Evolutionary conservation across 352 stramenopile species (phyloP), one percentile per base, ranked within the genome.

Genomic region (Saprolegnia diclina): DNA sequence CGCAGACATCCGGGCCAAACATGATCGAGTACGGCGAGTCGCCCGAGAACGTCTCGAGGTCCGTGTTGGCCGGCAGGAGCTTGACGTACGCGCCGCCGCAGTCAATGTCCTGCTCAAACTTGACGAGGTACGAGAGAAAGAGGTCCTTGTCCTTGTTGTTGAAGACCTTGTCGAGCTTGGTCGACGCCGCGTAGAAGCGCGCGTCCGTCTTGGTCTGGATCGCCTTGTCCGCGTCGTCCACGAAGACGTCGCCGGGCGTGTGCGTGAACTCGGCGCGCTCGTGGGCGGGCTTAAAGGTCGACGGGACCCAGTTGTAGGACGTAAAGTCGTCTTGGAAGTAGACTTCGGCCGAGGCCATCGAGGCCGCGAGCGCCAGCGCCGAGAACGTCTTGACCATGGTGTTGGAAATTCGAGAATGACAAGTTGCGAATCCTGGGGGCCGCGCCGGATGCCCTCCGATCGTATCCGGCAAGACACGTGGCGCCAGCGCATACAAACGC

Each of bases 71-170:
- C 24, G 93, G 87, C 46, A 99, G 77, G 55, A 99, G 88, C 82
- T 99, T 99, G 77, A 99, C 98, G 91, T 99, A 99, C 13, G 96
- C 97, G 67, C 97, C 97, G 66, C 97, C 97, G 81, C 97, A 99
- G 77, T 99, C 97, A 46, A 99, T 82, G 67, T 98, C 93, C 80
- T 99, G 94, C 82, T 99, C 97, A 79, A 99, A 96, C 87, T 99
- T 98, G 59, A 99, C 94, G 14, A 96, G 82, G 79, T 99, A 99
- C 85, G 98, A 97, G 66, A 98, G 66, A 73, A 95, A 94, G 53
- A 98, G 71, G 64, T 97, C 83, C 78, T 93, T 95, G 70, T 76
- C 87, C 73, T 87, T 82, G 77, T 98, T 98, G 76, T 91, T 82
- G 55, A 98, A 81, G 32, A 88, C 71, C 74, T 88, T 88, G 53